Evolutionary conservation across 163 green algal genomes (phyloP).

Genomic region (Coccomyxa subellipsoidea): DNA sequence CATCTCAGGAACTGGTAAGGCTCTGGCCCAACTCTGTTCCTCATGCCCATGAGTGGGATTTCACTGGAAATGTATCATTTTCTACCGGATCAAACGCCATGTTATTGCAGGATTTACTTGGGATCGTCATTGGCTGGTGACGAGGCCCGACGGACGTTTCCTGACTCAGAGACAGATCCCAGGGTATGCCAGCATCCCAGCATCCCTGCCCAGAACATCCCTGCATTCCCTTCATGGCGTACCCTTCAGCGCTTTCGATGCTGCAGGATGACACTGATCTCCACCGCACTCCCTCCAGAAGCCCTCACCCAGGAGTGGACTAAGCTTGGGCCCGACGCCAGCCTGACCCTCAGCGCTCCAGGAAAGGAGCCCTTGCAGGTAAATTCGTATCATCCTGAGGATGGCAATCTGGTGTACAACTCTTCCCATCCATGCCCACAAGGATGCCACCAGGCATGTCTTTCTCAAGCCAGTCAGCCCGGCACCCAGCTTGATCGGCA

Average conservation of each 20-base stretch:
- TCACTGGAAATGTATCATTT: no score
- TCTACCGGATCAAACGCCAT: neutral
- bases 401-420: no score
- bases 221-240: neutral
- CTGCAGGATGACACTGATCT: slow-evolving; percentile 5
- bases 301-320: neutral
- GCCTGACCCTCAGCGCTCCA: neutral
- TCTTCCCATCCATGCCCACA: no score
- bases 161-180: neutral
- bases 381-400: neutral
- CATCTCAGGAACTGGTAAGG: neutral
- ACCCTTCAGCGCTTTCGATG: neutral
- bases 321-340: neutral
- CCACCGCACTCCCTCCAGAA: neutral
- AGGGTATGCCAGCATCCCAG: neutral
- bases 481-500: no score
- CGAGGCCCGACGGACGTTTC: neutral
- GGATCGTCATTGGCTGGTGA: neutral
- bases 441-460: no score
- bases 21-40: no score
- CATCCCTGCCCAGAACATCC: neutral
- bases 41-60: no score
- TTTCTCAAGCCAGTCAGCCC: neutral
- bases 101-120: neutral
- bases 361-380: neutral